A percentile compares a stretch with the other conserved stretches of the same genome.
phyloP scores from a whole-genome alignment of 805 yeast genomes.

The Metschnikowia colocasiae region DNA sequence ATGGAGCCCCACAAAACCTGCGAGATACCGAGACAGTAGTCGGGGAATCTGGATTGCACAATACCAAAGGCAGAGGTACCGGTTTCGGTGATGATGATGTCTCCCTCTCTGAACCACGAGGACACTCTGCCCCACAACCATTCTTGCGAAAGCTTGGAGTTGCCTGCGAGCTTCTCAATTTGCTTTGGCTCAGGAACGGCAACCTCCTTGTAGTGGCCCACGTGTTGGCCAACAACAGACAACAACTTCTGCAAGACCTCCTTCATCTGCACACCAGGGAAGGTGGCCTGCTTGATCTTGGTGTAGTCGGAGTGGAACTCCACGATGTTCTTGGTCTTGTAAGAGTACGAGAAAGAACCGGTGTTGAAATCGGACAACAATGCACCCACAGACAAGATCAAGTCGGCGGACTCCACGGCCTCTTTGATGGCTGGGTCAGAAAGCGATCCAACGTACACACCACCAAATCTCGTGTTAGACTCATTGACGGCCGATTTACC shows the following conservation, averaged over 20 bases:
- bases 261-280: constrained; percentile 72
- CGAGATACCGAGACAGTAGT: constrained; percentile 23
- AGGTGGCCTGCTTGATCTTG: constrained; percentile 64
- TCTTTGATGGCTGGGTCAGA: constrained; percentile 69
- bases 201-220: constrained; percentile 45
- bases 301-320: constrained; percentile 78
- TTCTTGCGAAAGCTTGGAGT: constrained; percentile 22
- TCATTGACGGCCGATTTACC: constrained; percentile 82
- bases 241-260: constrained; percentile 30
- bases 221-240: constrained; percentile 36
- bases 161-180: constrained; percentile 41
- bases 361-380: constrained; percentile 86
- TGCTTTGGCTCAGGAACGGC: constrained; percentile 53
- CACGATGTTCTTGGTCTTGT: constrained; percentile 68
- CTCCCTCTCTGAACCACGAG: constrained; percentile 27
- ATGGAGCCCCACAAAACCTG: constrained; percentile 30
- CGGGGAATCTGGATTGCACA: constrained; percentile 25
- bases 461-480: constrained; percentile 55
- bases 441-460: constrained; percentile 82
- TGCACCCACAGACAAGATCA: constrained; percentile 77
- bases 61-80: constrained; percentile 30
- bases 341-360: constrained; percentile 77
- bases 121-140: constrained; percentile 25
- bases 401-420: constrained; percentile 70
- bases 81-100: constrained; percentile 26